Conservation (phyloP, 192 early-diverging fungal genomes). For the Obelidium mucronatum region DNA sequence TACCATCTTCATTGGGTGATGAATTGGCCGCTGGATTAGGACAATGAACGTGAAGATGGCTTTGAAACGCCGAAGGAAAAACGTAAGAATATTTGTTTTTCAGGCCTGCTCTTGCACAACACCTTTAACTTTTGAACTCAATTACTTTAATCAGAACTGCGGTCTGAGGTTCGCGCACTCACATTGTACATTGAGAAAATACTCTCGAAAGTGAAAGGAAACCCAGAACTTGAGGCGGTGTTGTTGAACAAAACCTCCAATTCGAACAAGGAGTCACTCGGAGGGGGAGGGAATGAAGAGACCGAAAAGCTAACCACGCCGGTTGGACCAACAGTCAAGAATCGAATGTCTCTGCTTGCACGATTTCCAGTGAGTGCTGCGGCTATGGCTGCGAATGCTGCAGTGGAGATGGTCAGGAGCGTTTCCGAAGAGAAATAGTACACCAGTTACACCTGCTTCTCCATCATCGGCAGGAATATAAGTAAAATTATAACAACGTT, state of each 20-base stretch:
- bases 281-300: neutral
- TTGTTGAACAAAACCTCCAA: neutral
- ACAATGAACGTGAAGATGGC: neutral
- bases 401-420: conserved; percentile 5
- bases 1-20: too few relatives aligned
- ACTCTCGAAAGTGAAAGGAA: conserved; percentile 12
- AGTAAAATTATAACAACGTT: too few relatives aligned
- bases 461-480: too few relatives aligned
- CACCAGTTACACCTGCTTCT: too few relatives aligned
- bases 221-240: neutral
- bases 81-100: conserved; percentile 6
- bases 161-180: conserved; percentile 51
- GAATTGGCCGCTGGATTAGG: too few relatives aligned
- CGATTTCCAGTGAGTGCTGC: neutral
- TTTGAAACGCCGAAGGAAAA: conserved; percentile 13
- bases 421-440: too few relatives aligned
- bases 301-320: neutral
- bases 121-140: neutral
- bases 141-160: conserved; percentile 4
- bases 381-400: neutral
- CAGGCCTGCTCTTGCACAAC: neutral
- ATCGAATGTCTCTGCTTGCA: neutral
- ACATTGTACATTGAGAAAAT: conserved; percentile 25
- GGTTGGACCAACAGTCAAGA: neutral
- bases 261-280: neutral